Conservation (phyloP, 768 basidiomycete genomes). For the Dendrothele bispora region DNA sequence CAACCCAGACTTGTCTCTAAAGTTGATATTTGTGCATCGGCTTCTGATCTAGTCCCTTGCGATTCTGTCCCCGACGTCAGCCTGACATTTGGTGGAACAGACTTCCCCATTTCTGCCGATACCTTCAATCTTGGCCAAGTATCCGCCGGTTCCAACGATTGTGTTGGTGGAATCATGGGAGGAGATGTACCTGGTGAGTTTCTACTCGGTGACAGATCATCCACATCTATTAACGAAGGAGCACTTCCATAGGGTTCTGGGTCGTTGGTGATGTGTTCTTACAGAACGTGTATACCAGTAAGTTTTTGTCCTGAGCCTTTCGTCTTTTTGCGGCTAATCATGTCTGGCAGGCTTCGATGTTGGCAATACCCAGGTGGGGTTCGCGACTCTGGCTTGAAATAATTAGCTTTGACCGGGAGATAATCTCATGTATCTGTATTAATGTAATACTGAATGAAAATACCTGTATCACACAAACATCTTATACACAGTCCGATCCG, state of each 20-base stretch:
- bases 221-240: neutral
- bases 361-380: constrained; percentile 35
- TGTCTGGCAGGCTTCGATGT: constrained; percentile 34
- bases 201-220: constrained; percentile 25
- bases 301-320: neutral
- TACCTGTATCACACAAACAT: no score
- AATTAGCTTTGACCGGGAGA: neutral
- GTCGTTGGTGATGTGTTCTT: constrained; percentile 48
- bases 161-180: constrained; percentile 41
- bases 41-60: constrained; percentile 30
- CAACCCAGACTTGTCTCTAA: neutral
- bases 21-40: no score
- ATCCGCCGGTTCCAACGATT: constrained; percentile 51
- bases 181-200: constrained; percentile 8
- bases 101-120: constrained; percentile 44
- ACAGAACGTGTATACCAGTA: constrained; percentile 41
- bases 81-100: constrained; percentile 37
- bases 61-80: constrained; percentile 24
- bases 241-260: constrained; percentile 22
- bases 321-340: neutral
- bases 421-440: neutral
- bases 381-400: constrained; percentile 41
- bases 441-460: no score
- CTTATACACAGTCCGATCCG: no score
- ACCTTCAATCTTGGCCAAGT: constrained; percentile 42